A percentile compares a stretch with the other conserved stretches of the same genome.
These are phyloP conservation scores for Phytophthora pseudosyringae DNA, from an alignment of 352 stramenopile species.

Conservation along the genomic window DNA sequence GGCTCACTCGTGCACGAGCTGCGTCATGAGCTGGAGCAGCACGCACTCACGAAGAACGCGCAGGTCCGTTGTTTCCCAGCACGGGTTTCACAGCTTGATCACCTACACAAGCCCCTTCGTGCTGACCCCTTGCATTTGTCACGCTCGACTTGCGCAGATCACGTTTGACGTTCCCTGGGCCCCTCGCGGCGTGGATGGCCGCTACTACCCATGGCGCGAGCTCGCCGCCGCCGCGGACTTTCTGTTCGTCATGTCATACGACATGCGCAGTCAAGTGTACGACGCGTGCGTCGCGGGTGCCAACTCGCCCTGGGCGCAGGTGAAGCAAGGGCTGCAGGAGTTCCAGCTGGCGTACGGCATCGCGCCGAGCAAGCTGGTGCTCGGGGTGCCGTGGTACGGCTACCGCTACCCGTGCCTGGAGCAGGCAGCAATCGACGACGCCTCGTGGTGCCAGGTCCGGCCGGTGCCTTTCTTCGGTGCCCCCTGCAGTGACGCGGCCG, in stretches of 20 bases:
- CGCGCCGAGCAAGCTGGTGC: conserved; percentile 76
- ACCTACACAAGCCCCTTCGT: not conserved
- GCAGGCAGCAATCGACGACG: conserved; percentile 23
- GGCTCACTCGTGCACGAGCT: conserved; percentile 66
- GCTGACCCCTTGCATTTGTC: conserved; percentile 7
- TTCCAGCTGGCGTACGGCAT: conserved; percentile 74
- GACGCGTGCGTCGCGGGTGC: conserved; percentile 86
- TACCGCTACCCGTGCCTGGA: conserved; percentile 85
- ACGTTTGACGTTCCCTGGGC: conserved; percentile 87
- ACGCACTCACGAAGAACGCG: conserved; percentile 63
- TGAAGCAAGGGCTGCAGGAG: conserved; percentile 78
- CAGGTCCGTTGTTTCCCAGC: conserved; percentile 45
- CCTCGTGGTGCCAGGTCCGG: conserved; percentile 24
- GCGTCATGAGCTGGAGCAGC: conserved; percentile 54
- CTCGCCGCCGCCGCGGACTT: conserved; percentile 77
- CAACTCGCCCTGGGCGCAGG: conserved; percentile 82
- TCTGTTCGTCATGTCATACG: conserved; percentile 94
- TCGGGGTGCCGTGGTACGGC: conserved; percentile 92
- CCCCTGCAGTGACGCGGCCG: conserved; percentile 79
- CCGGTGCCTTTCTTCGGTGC: conserved; percentile 71
- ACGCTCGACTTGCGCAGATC: conserved; percentile 45
- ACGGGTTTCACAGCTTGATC: not conserved
- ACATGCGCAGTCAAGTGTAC: conserved; percentile 93
- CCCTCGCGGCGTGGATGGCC: conserved; percentile 75
- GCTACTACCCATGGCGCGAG: conserved; percentile 84